Conservation (phyloP, 1,284 basidiomycete genomes). For the Ustilago tritici region DNA sequence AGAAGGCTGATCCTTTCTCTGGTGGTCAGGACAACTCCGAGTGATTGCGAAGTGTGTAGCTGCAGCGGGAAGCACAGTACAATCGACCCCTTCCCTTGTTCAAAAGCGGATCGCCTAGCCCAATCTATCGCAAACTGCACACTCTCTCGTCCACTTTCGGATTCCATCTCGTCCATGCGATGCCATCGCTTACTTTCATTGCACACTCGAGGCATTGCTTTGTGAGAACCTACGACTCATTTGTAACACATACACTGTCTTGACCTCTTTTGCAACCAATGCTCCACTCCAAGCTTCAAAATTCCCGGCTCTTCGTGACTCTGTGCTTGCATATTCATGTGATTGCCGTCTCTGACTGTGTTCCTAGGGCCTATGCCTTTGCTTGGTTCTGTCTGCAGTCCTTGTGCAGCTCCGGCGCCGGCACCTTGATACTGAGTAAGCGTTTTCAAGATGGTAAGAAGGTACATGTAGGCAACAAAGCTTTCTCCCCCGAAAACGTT, state of each 20-base stretch:
- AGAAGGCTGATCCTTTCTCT: conserved; percentile 17
- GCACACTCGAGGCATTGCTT: neutral
- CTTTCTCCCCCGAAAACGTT: conserved; percentile 49
- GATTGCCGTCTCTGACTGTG: neutral
- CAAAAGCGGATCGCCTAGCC: neutral
- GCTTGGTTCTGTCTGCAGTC: neutral
- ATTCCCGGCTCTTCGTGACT: neutral
- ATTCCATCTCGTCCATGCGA: neutral
- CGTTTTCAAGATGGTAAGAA: neutral
- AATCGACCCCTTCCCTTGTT: neutral
- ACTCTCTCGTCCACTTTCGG: neutral
- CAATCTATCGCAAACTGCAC: neutral
- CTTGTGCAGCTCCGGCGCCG: too few relatives aligned
- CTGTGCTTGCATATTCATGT: neutral
- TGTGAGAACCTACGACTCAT: neutral
- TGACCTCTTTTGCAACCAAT: conserved; percentile 6
- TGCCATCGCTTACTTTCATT: neutral
- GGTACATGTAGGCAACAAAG: conserved; percentile 11
- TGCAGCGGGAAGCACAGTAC: neutral
- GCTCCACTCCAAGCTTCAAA: conserved; percentile 8
- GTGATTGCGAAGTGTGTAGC: neutral
- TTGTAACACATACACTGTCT: conserved; percentile 5
- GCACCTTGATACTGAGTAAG: too few relatives aligned
- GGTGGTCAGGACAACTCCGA: conserved; percentile 13
- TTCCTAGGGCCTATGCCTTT: neutral